Conservation (phyloP, 257 asterid species). For the Nicotiana otophora region DNA sequence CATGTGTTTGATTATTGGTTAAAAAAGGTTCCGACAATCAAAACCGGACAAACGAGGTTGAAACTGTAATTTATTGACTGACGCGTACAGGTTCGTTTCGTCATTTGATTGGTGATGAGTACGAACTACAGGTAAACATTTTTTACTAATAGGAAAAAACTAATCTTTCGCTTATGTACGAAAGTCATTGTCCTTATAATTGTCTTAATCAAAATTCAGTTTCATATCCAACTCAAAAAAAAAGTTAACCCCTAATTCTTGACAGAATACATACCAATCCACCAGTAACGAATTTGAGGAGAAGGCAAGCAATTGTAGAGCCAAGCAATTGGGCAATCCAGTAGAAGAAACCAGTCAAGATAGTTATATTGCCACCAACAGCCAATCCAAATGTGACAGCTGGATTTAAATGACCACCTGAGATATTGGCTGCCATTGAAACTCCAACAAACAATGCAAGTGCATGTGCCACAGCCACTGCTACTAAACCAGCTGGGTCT, state of each 20-base stretch:
- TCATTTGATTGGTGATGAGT: too few species aligned
- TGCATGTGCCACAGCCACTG: slow-evolving; percentile 68
- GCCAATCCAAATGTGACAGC: slow-evolving; percentile 74
- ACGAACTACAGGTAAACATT: too few species aligned
- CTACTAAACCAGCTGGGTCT: slow-evolving; percentile 56
- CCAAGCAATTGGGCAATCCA: slow-evolving; percentile 68
- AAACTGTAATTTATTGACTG: too few species aligned
- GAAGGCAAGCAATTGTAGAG: slow-evolving; percentile 48
- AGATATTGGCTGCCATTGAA: slow-evolving; percentile 57
- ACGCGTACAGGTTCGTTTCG: too few species aligned
- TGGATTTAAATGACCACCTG: slow-evolving; percentile 76
- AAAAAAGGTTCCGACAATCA: too few species aligned
- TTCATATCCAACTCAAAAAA: neutral
- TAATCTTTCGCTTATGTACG: too few species aligned
- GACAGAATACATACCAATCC: slow-evolving; percentile 37
- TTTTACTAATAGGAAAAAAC: too few species aligned
- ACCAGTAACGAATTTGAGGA: slow-evolving; percentile 47
- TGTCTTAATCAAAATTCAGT: too few species aligned
- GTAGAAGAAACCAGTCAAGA: slow-evolving; percentile 56
- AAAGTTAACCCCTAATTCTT: neutral
- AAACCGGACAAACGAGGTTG: too few species aligned
- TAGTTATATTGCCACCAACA: slow-evolving; percentile 63
- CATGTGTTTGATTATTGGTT: too few species aligned
- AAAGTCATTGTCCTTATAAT: too few species aligned
- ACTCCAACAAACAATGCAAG: slow-evolving; percentile 66